phyloP scores from a whole-genome alignment of 192 early-diverging fungal species.

The Chytriomyces sp. region DNA sequence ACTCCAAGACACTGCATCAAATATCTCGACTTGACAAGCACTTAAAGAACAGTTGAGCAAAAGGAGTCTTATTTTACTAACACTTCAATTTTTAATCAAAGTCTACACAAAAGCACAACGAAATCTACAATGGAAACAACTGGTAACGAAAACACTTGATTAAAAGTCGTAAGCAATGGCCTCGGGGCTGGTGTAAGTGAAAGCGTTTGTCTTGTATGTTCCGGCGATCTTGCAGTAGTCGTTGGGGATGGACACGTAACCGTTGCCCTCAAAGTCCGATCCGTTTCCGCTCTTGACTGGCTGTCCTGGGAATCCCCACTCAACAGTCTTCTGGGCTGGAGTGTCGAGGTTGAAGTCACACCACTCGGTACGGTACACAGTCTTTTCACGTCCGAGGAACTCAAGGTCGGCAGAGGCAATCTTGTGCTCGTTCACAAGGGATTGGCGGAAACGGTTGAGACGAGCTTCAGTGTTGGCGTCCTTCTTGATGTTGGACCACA shows the following conservation, averaged over 20 bases:
- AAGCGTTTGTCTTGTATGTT: constrained; percentile 12
- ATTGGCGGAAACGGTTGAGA: constrained; percentile 18
- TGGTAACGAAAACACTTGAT: neutral
- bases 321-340: constrained; percentile 12
- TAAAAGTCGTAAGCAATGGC: constrained; percentile 6
- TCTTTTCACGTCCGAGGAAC: constrained; percentile 4
- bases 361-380: neutral
- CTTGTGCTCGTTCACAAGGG: constrained; percentile 16
- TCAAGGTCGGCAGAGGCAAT: constrained; percentile 17
- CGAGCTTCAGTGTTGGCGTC: neutral
- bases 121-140: neutral
- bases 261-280: neutral
- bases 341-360: neutral
- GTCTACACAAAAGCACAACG: no score
- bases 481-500: constrained; percentile 28
- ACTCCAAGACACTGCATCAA: no score
- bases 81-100: no score
- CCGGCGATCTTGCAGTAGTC: neutral
- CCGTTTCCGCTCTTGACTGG: neutral
- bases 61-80: no score
- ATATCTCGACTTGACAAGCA: no score
- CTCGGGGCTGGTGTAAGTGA: neutral
- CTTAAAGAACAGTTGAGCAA: no score
- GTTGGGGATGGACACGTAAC: neutral
- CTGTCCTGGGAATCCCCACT: constrained; percentile 12